phyloP scores from a whole-genome alignment of 129 eudicot species.

The Arctium lappa region DNA sequence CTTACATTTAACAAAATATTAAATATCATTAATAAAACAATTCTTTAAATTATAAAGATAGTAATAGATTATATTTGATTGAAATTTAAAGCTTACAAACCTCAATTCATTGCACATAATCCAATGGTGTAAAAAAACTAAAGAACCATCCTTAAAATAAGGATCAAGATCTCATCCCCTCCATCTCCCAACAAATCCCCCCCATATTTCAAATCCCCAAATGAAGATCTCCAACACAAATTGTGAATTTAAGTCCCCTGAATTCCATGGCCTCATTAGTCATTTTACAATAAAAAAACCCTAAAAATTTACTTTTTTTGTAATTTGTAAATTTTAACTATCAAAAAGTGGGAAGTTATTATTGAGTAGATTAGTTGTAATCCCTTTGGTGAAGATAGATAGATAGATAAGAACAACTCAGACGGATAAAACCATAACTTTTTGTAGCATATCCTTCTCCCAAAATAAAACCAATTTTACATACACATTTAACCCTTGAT shows the following conservation, averaged over 20 bases:
- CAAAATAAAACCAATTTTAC: neutral
- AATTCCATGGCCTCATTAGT: slow-evolving; percentile 28
- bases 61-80: neutral
- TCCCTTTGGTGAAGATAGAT: neutral
- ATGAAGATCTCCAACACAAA: slow-evolving; percentile 18
- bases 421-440: slow-evolving; percentile 16
- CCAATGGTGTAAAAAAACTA: slow-evolving; percentile 33
- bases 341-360: neutral
- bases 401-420: neutral
- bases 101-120: slow-evolving; percentile 45
- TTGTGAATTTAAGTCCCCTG: slow-evolving; percentile 28
- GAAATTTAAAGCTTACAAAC: slow-evolving; percentile 28
- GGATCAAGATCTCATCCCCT: slow-evolving; percentile 49
- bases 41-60: neutral
- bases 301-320: neutral
- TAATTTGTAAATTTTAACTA: no score
- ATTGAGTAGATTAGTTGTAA: neutral
- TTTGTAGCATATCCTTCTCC: neutral
- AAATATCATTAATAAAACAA: neutral
- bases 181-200: slow-evolving; percentile 35
- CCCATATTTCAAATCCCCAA: slow-evolving; percentile 31
- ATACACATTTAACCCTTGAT: neutral
- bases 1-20: neutral
- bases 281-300: neutral
- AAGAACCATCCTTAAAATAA: slow-evolving; percentile 25